Evolutionary conservation across 352 stramenopile species (phyloP).

Genomic region (Thraustotheca clavata): DNA sequence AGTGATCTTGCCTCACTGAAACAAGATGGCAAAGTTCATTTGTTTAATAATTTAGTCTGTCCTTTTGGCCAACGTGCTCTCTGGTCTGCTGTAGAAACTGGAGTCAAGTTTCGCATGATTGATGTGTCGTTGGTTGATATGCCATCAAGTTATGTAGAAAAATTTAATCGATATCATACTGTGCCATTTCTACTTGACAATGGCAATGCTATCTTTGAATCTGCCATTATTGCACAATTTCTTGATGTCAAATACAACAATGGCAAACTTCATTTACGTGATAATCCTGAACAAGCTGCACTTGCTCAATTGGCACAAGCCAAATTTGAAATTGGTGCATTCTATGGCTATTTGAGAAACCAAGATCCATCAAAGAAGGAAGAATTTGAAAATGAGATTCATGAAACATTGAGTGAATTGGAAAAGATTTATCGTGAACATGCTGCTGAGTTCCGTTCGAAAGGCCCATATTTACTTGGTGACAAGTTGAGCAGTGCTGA

Average conservation of each 20-base stretch:
- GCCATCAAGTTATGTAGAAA: constrained; percentile 11
- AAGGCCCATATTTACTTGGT: constrained; percentile 15
- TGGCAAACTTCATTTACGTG: not conserved
- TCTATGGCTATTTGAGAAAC: constrained; percentile 5
- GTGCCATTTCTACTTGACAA: constrained; percentile 10
- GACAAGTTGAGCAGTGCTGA: constrained; percentile 12
- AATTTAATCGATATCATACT: constrained; percentile 15
- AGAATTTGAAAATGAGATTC: not conserved
- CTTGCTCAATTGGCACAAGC: not conserved
- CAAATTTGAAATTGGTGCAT: not conserved
- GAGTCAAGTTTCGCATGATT: not conserved
- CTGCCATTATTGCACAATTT: constrained; percentile 6
- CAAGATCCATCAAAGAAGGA: not conserved
- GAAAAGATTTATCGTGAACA: constrained; percentile 9
- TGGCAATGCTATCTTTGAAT: constrained; percentile 6
- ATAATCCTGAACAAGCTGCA: not conserved
- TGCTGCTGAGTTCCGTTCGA: not conserved
- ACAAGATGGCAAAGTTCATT: not conserved
- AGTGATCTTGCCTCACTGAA: not conserved
- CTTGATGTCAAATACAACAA: constrained; percentile 18
- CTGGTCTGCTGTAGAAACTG: constrained; percentile 14
- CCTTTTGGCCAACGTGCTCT: constrained; percentile 16
- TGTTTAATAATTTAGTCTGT: constrained; percentile 17
- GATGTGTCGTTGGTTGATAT: constrained; percentile 1
- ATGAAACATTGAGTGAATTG: not conserved